Conservation (phyloP, 2,329 filamentous ascomycete genomes). For the Sporothrix variecibatus region DNA sequence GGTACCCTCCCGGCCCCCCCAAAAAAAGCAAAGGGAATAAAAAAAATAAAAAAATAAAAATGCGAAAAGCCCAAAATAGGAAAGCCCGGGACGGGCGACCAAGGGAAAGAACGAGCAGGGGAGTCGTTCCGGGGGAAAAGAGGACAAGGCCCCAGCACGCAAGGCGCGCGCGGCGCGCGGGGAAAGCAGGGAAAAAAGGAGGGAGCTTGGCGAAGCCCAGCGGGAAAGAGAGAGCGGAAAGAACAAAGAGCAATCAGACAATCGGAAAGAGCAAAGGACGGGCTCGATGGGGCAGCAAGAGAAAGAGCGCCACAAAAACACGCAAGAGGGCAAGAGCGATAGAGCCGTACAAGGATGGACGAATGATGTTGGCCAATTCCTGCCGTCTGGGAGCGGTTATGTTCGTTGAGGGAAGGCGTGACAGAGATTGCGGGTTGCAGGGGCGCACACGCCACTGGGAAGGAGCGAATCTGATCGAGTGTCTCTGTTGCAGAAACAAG, state of each 20-base stretch:
- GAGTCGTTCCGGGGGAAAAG: not conserved
- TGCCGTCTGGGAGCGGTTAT: not conserved
- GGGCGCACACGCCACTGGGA: conserved; percentile 5
- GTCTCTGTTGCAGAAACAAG: conserved; percentile 8
- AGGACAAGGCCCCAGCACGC: conserved; percentile 7
- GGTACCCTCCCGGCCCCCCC: not conserved
- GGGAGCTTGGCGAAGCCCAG: not conserved
- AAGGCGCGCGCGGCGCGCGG: not conserved
- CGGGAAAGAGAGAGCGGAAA: not conserved
- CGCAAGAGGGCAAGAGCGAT: conserved; percentile 16
- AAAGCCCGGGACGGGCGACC: not conserved
- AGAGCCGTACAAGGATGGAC: not conserved
- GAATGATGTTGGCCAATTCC: conserved; percentile 12
- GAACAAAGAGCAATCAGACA: not conserved
- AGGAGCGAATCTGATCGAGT: conserved; percentile 13
- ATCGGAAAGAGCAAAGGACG: not conserved
- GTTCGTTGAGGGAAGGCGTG: not conserved
- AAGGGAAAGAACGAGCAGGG: not conserved
- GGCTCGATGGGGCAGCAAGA: not conserved
- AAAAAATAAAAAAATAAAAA: not conserved
- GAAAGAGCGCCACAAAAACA: conserved; percentile 14
- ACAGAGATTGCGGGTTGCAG: not conserved
- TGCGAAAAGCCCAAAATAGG: not conserved
- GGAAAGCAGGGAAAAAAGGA: not conserved
- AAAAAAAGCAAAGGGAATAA: not conserved